phyloP scores from a whole-genome alignment of 2,329 filamentous ascomycete genomes.

The Dactylellina leptospora region DNA sequence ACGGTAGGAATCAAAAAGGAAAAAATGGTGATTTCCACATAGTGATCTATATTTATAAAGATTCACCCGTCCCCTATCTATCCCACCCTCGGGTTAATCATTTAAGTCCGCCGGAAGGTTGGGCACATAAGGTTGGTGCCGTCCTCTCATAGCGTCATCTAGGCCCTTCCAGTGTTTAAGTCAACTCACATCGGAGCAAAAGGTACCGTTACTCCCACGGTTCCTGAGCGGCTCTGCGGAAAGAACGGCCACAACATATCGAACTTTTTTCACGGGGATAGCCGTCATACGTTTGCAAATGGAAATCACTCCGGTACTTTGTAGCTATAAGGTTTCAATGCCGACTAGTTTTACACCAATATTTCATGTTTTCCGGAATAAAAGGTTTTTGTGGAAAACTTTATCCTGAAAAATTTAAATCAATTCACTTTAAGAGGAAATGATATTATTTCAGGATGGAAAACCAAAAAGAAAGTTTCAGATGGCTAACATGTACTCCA shows the following conservation, averaged over 20 bases:
- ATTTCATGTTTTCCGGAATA: background rate
- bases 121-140: background rate
- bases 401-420: too few relatives aligned
- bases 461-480: too few relatives aligned
- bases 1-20: too few relatives aligned
- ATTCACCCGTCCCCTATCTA: background rate
- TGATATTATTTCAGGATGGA: too few relatives aligned
- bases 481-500: too few relatives aligned
- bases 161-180: background rate
- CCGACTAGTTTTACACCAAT: background rate
- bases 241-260: background rate
- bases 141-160: too few relatives aligned
- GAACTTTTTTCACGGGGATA: background rate
- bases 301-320: background rate
- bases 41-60: background rate
- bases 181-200: background rate
- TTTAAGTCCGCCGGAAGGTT: background rate
- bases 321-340: background rate
- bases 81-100: background rate
- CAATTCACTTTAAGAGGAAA: too few relatives aligned
- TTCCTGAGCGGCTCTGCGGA: background rate
- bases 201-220: background rate
- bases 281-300: background rate
- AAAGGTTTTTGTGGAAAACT: background rate
- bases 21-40: too few relatives aligned